These are phyloP conservation scores for Apiotrichum veenhuisii DNA, from an alignment of 1,284 basidiomycete species.

Conservation along the genomic window DNA sequence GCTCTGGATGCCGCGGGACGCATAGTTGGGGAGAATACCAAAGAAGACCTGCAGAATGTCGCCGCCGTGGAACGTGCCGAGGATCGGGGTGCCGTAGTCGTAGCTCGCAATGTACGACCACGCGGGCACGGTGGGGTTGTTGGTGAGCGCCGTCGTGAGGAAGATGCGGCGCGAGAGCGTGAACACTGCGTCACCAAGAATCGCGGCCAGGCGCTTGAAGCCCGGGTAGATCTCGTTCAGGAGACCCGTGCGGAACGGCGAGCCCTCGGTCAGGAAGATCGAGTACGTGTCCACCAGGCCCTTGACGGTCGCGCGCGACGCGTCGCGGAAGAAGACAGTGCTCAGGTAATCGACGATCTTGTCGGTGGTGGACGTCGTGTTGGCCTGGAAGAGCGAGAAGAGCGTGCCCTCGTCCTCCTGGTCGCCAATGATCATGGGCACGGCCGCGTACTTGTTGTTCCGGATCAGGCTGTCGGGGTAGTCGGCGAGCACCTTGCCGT, in stretches of 20 bases:
- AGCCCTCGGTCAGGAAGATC: constrained; percentile 20
- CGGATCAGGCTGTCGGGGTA: constrained; percentile 37
- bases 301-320: constrained; percentile 14
- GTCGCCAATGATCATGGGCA: constrained; percentile 24
- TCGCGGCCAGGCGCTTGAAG: constrained; percentile 19
- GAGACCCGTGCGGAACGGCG: constrained; percentile 14
- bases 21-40: constrained; percentile 19
- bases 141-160: not conserved
- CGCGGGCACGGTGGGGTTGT: constrained; percentile 15
- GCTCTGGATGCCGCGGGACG: constrained; percentile 10
- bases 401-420: constrained; percentile 25
- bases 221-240: constrained; percentile 20
- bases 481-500: constrained; percentile 55
- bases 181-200: constrained; percentile 17
- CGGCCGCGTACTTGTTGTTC: constrained; percentile 10
- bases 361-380: constrained; percentile 19
- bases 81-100: constrained; percentile 14
- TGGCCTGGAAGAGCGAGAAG: constrained; percentile 29
- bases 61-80: constrained; percentile 18
- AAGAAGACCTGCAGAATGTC: constrained; percentile 21
- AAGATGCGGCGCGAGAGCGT: constrained; percentile 18
- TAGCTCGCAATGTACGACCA: constrained; percentile 22
- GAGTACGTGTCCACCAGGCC: constrained; percentile 32
- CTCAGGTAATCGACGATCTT: constrained; percentile 20
- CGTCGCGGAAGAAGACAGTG: constrained; percentile 22